Conservation (phyloP, 1,284 basidiomycete species). For the Sanguinoderma infundibulare region DNA sequence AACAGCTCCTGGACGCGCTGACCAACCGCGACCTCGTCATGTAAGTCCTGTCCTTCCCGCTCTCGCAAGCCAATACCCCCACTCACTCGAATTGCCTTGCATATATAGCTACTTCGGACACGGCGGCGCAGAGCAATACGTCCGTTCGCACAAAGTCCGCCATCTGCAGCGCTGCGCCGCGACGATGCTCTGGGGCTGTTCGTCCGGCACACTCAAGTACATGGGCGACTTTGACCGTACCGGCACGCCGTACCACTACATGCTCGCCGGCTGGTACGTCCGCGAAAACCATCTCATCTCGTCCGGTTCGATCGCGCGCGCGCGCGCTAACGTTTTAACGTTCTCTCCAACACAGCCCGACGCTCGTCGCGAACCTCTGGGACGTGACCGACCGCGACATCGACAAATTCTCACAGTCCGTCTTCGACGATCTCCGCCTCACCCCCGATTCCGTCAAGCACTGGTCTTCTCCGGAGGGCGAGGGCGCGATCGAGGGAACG, state of each 20-base stretch:
- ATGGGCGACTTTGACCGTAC: slow-evolving; percentile 93
- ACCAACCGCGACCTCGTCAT: slow-evolving; percentile 80
- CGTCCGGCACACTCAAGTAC: slow-evolving; percentile 85
- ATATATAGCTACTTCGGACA: slow-evolving; percentile 94
- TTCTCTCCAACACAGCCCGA: slow-evolving; percentile 61
- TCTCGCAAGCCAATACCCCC: too few species aligned
- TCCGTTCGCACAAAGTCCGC: slow-evolving; percentile 85
- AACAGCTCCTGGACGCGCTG: slow-evolving; percentile 78
- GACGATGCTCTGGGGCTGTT: slow-evolving; percentile 99
- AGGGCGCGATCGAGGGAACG: slow-evolving; percentile 36
- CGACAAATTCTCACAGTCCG: slow-evolving; percentile 87
- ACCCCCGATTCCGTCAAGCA: slow-evolving; percentile 42
- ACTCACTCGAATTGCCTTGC: neutral
- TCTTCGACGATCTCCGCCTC: slow-evolving; percentile 79
- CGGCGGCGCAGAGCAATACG: slow-evolving; percentile 94
- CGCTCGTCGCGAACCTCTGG: slow-evolving; percentile 95
- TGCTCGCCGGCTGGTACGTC: slow-evolving; percentile 93
- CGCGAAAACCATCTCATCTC: neutral
- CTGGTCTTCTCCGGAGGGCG: slow-evolving; percentile 28
- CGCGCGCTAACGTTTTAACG: neutral
- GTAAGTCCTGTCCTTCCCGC: slow-evolving; percentile 60
- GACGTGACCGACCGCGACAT: slow-evolving; percentile 98
- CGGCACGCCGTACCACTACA: slow-evolving; percentile 93
- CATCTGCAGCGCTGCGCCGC: slow-evolving; percentile 85
- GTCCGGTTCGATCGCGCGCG: too few species aligned